A percentile compares a stretch with the other conserved stretches of the same genome.
phyloP scores from a whole-genome alignment of 495 filamentous ascomycete species.

The Penicillium bovifimosum region DNA sequence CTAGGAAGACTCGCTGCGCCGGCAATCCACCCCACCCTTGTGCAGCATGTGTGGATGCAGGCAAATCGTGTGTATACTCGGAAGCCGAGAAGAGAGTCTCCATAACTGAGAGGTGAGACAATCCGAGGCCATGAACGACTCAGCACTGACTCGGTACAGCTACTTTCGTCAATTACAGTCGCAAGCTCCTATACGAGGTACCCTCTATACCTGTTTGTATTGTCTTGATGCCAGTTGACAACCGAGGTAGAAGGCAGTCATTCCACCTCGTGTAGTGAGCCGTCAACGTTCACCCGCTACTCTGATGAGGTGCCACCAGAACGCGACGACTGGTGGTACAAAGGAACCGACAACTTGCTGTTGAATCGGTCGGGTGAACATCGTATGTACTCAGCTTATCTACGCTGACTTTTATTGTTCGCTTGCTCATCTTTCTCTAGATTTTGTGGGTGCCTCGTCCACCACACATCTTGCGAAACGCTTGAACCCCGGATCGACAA shows the following conservation, averaged over 20 bases:
- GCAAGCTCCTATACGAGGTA: conserved; percentile 20
- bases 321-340: conserved; percentile 39
- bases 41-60: conserved; percentile 29
- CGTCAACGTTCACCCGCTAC: conserved; percentile 8
- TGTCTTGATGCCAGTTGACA: neutral
- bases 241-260: neutral
- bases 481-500: conserved; percentile 29
- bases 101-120: conserved; percentile 28
- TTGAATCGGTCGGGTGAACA: conserved; percentile 34
- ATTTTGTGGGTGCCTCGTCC: conserved; percentile 33
- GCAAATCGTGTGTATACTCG: conserved; percentile 30
- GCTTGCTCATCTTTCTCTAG: conserved; percentile 8
- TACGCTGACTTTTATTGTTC: neutral
- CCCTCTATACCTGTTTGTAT: neutral
- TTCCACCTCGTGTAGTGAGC: conserved; percentile 5
- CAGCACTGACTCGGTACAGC: conserved; percentile 13
- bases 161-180: conserved; percentile 30
- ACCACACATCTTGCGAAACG: conserved; percentile 33
- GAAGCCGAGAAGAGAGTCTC: conserved; percentile 37
- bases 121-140: neutral
- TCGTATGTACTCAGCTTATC: conserved; percentile 16
- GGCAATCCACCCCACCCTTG: conserved; percentile 33
- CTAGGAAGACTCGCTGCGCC: conserved; percentile 33
- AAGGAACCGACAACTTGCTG: conserved; percentile 33
- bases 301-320: conserved; percentile 24